These are phyloP conservation scores for Calendula officinalis DNA, from an alignment of 129 eudicot species.

Conservation along the genomic window DNA sequence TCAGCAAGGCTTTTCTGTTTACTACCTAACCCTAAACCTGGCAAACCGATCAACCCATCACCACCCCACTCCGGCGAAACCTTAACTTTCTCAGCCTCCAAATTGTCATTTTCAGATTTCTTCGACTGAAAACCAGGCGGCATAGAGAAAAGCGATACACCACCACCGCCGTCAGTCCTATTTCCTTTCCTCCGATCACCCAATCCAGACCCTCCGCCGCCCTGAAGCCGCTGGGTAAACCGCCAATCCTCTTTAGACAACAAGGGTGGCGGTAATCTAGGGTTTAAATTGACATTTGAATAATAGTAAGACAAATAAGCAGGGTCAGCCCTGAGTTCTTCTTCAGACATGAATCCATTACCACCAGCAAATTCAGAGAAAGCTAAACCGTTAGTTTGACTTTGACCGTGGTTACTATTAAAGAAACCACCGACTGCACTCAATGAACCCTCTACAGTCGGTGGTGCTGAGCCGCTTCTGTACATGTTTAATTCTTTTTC, in stretches of 20 bases:
- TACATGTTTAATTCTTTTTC: constrained; percentile 73
- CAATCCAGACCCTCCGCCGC: constrained; percentile 75
- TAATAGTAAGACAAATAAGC: constrained; percentile 70
- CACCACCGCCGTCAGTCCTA: constrained; percentile 52
- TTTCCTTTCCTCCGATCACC: constrained; percentile 81
- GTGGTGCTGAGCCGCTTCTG: constrained; percentile 92
- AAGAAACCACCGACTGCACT: constrained; percentile 78
- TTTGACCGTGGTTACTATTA: constrained; percentile 23
- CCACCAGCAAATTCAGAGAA: constrained; percentile 59
- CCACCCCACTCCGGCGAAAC: constrained; percentile 84
- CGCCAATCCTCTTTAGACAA: constrained; percentile 90
- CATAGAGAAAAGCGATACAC: constrained; percentile 66
- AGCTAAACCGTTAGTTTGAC: constrained; percentile 25
- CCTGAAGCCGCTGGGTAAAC: constrained; percentile 73
- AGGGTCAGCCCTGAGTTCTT: constrained; percentile 91
- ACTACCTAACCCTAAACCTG: constrained; percentile 90
- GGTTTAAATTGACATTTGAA: constrained; percentile 74
- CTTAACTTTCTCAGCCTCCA: constrained; percentile 54
- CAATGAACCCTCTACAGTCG: constrained; percentile 85
- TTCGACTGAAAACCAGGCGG: constrained; percentile 87
- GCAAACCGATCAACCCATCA: constrained; percentile 92
- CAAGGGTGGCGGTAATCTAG: constrained; percentile 80
- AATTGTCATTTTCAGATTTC: constrained; percentile 69
- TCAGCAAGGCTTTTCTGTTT: constrained; percentile 97
- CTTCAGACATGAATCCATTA: constrained; percentile 65